A percentile compares a stretch with the other conserved stretches of the same genome.
phyloP scores from a whole-genome alignment of 805 yeast genomes.

The Isabelozyma pseudorhagii region DNA sequence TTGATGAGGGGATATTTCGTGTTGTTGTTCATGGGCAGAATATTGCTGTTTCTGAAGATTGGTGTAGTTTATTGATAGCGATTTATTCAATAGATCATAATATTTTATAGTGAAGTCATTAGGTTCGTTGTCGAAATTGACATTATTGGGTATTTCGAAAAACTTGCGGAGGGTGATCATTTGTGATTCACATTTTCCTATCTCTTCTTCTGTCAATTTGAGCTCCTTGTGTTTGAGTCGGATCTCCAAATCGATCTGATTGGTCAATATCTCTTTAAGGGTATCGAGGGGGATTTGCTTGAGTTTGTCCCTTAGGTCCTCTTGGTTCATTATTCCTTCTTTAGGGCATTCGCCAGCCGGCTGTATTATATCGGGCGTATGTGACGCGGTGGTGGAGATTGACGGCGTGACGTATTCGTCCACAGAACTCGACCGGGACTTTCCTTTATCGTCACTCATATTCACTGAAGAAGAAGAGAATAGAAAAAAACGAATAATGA shows the following conservation, averaged over 20 bases:
- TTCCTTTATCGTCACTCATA: background rate
- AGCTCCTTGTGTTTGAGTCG: constrained; percentile 58
- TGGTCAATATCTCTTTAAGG: constrained; percentile 31
- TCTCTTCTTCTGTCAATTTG: constrained; percentile 48
- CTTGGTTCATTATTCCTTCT: constrained; percentile 2
- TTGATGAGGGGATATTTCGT: background rate
- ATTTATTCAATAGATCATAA: constrained; percentile 31
- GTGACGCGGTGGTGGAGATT: background rate
- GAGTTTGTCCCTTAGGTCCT: constrained; percentile 6
- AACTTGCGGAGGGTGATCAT: constrained; percentile 48
- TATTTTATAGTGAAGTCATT: constrained; percentile 44
- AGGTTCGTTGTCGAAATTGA: constrained; percentile 41
- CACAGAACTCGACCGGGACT: background rate
- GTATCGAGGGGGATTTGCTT: constrained; percentile 20
- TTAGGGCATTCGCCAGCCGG: background rate
- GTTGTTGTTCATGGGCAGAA: constrained; percentile 1
- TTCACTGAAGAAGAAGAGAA: background rate
- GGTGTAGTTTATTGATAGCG: constrained; percentile 31
- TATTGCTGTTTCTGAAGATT: constrained; percentile 8
- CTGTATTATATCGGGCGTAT: background rate
- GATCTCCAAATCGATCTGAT: constrained; percentile 58
- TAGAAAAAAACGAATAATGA: background rate
- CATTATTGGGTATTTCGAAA: constrained; percentile 38
- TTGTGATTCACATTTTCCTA: constrained; percentile 57
- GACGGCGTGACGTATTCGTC: background rate